A percentile compares a stretch with the other conserved stretches of the same genome.
phyloP scores from a whole-genome alignment of 169 alveolate genomes.

The Eimeria acervulina region DNA sequence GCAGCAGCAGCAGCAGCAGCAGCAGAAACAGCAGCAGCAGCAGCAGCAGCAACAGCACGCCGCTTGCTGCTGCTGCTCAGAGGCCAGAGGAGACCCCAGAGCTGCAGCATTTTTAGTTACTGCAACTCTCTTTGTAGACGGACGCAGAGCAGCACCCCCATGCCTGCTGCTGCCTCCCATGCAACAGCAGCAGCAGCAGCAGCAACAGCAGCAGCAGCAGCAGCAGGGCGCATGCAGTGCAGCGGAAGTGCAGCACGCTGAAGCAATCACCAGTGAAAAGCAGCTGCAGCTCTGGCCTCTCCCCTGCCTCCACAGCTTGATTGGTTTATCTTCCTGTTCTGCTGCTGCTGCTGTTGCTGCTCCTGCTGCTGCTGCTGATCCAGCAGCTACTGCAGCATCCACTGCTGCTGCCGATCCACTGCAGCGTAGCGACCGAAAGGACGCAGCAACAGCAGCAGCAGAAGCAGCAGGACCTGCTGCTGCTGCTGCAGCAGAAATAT shows the following conservation, averaged over 20 bases:
- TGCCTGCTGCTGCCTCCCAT: slow-evolving; percentile 23
- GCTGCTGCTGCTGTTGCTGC: slow-evolving; percentile 19
- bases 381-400: not conserved
- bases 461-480: not conserved
- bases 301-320: slow-evolving; percentile 18
- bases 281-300: slow-evolving; percentile 30
- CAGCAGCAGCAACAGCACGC: not conserved
- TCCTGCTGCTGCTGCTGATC: not conserved
- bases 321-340: not conserved
- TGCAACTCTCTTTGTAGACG: slow-evolving; percentile 34
- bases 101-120: slow-evolving; percentile 1
- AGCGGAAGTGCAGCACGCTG: not conserved
- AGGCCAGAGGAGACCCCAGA: not conserved
- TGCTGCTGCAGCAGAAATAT: not conserved
- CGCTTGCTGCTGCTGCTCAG: not conserved
- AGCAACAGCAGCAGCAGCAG: slow-evolving; percentile 37
- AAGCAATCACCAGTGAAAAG: not conserved
- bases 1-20: too few species aligned
- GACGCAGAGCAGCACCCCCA: slow-evolving; percentile 26
- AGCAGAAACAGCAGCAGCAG: too few species aligned
- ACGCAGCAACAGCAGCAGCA: not conserved
- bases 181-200: slow-evolving; percentile 49
- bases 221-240: not conserved
- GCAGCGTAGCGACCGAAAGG: not conserved
- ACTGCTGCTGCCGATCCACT: not conserved